Conservation (phyloP, 495 filamentous ascomycete species). For the Annulohypoxylon maeteangense region DNA sequence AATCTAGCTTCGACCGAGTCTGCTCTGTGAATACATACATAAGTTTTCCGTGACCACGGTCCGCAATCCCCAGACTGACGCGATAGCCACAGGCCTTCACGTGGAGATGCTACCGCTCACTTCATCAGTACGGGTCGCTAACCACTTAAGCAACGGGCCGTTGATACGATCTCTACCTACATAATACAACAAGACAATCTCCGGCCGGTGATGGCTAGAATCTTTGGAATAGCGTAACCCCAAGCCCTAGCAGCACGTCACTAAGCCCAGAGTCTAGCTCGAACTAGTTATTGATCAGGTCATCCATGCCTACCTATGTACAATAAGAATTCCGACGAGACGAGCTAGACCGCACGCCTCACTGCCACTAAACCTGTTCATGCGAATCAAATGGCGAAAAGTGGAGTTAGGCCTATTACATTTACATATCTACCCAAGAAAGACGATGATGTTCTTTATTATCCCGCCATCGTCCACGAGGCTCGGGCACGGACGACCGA, state of each 20-base stretch:
- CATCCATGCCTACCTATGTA: too few relatives aligned
- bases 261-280: background rate
- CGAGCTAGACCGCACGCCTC: background rate
- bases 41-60: background rate
- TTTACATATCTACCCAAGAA: background rate
- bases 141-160: background rate
- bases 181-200: background rate
- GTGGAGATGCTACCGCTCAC: slow-evolving; percentile 4
- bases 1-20: background rate
- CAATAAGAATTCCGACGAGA: too few relatives aligned
- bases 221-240: background rate
- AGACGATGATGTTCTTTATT: background rate
- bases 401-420: background rate
- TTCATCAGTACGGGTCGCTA: background rate
- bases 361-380: background rate
- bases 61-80: slow-evolving; percentile 1
- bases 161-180: background rate
- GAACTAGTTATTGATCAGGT: background rate
- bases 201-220: background rate
- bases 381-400: background rate
- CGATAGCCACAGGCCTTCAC: slow-evolving; percentile 6
- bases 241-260: background rate
- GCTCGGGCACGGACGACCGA: background rate
- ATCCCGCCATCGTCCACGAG: background rate
- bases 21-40: background rate